Base-by-base conservation (phyloP, 352 stramenopile species). In the Phytophthora tubulina region DNA sequence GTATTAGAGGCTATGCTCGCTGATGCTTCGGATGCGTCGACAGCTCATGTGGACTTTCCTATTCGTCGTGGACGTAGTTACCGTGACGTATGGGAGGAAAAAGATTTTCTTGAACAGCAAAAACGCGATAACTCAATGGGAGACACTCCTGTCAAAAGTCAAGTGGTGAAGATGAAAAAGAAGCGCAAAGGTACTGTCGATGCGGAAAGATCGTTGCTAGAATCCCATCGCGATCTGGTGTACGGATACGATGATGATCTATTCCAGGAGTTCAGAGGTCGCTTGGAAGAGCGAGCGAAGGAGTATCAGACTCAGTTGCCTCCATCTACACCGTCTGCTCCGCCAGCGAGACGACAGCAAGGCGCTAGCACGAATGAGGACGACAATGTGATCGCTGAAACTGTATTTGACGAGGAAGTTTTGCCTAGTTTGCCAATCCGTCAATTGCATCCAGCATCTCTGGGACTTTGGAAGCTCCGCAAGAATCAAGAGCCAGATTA, bases 61-160 rank as follows among this genome's bases (percentile, higher is more conserved):
- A 39, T 85, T 52, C 78, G 76, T 30, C 78, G 89, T 27, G 90
- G 90, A 6, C 86, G 88, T 36, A 84, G 53, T 32, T 96, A 95
- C 58, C 82, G 75, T 17, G 90, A 96, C 33, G 66, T 86, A 57
- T 96, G 90, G 90, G 84, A 91, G 42, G 90, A 96, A 73, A 76
- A 75, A 15, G 86, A 94, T 38, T 93, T 86, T 73, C 50, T 94
- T 50, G 55, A 44, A 33, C 60, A 70, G 9, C 55, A 79, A 74
- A 75, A 69, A 41, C 65, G 62, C 52, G 78, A 84, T 71, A 81
- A 38, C 55, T 77, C 9, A 75, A 17, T 39, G 7, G 64, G 58
- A 55, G 69, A 78, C 63, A 72, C 8, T 38, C 39, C 64, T 38
- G 21, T 56, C 32, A 78, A 69, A 67, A 72, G 6, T 62, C 70